Evolutionary conservation across 2,329 filamentous ascomycete species (phyloP).

Genomic region (Sporothrix pseudoabietina): DNA sequence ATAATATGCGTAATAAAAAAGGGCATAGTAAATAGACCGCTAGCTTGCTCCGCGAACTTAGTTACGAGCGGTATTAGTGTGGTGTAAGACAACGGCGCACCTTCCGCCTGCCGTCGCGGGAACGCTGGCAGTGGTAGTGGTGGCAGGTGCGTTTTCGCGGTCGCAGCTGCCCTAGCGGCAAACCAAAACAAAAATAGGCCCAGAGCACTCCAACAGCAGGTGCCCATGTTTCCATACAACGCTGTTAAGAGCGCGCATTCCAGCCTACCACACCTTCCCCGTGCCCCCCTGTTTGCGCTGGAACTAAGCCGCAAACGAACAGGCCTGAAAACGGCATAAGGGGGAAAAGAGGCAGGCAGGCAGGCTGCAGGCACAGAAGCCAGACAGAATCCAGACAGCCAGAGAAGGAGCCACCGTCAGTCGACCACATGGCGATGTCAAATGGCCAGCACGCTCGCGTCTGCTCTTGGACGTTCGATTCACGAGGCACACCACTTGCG

Average conservation of each 20-base stretch:
- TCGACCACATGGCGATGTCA: slow-evolving; percentile 34
- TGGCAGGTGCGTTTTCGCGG: slow-evolving; percentile 1
- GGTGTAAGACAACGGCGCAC: slow-evolving; percentile 6
- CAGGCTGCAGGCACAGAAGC: background rate
- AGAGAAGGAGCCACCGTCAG: slow-evolving; percentile 17
- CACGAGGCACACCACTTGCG: slow-evolving; percentile 10
- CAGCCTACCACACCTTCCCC: background rate
- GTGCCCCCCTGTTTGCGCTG: background rate
- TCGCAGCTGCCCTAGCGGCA: background rate
- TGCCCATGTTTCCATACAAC: background rate
- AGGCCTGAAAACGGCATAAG: background rate
- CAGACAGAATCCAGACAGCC: background rate
- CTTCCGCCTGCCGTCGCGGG: background rate
- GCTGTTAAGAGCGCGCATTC: slow-evolving; percentile 13
- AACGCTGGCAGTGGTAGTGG: background rate
- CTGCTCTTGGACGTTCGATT: slow-evolving; percentile 15
- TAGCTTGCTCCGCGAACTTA: slow-evolving; percentile 16
- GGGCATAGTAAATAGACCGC: slow-evolving; percentile 18
- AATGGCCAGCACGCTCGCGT: slow-evolving; percentile 18
- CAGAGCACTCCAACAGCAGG: background rate
- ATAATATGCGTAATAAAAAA: slow-evolving; percentile 20
- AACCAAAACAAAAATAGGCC: background rate
- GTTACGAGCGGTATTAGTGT: slow-evolving; percentile 21
- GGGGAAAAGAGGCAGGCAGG: background rate
- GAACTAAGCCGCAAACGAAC: slow-evolving; percentile 15